Evolutionary conservation across 495 filamentous ascomycete genomes (phyloP), one percentile per base, ranked within the genome.

Genomic region (Podospora pseudopauciseta): DNA sequence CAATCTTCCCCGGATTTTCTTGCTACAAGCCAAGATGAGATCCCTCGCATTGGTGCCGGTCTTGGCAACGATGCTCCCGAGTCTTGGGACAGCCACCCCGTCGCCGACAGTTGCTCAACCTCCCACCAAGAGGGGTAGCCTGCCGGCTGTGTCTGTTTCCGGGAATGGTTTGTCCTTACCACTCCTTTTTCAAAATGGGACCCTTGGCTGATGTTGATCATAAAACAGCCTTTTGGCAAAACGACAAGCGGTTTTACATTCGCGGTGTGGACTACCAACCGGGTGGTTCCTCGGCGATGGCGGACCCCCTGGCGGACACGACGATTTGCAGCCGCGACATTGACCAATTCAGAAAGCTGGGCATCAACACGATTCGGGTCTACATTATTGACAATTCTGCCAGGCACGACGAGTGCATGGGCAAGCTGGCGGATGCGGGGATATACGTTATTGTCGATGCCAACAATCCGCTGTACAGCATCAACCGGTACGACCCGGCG

Each of bases 251-350:
- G 68, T 98, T 97, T 86, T 97, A 97, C 78, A 87, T 98, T 63
- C 91, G 93, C 58, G 94, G 94, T 76, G 89, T 98, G 70, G 94
- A 97, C 84, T 97, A 96, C 80, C 94, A 97, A 78, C 94, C 94
- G 62, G 93, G 94, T 69, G 94, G 94, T 68, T 90, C 91, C 23
- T 94, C 92, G 26, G 81, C 88, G 64, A 85, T 91, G 65, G 73
- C 76, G 20, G 94, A 99, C 72, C 94, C 94, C 58, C 88, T 98
- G 62, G 88, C 92, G 63, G 88, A 96, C 73, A 72, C 79, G 19
- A 77, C 78, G 0, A 80, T 80, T 65, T 98, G 94, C 86, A 85
- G 86, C 75, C 91, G 94, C 66, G 94, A 98, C 78, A 91, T 97
- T 75, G 79, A 82, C 19, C 81, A 92, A 70, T 97, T 97, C 86